Conservation (phyloP, 2,329 filamentous ascomycete genomes). For the Esteya vermicola region DNA sequence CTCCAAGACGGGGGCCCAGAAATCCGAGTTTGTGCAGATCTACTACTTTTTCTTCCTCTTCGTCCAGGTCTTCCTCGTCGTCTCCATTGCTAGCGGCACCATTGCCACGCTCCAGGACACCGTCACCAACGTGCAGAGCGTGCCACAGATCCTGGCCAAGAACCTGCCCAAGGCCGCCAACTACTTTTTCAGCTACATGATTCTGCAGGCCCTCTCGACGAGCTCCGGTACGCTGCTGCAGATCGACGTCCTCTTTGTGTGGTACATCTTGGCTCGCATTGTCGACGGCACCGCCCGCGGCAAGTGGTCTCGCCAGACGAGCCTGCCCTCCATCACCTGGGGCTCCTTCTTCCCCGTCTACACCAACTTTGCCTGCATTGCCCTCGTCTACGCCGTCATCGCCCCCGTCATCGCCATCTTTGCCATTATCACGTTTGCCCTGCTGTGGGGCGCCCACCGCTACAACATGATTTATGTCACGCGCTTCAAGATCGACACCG, state of each 20-base stretch:
- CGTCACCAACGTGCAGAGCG: slow-evolving; percentile 42
- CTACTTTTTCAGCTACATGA: slow-evolving; percentile 98
- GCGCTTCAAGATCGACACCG: slow-evolving; percentile 79
- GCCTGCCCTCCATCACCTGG: slow-evolving; percentile 68
- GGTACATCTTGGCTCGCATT: slow-evolving; percentile 69
- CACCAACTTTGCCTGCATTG: slow-evolving; percentile 91
- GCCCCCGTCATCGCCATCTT: slow-evolving; percentile 86
- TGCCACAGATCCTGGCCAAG: slow-evolving; percentile 57
- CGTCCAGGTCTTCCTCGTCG: slow-evolving; percentile 85
- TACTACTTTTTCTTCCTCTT: slow-evolving; percentile 95
- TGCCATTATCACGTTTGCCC: slow-evolving; percentile 77
- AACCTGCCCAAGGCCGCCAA: slow-evolving; percentile 81
- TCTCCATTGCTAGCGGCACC: slow-evolving; percentile 64
- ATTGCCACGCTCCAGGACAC: slow-evolving; percentile 47
- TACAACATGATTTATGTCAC: slow-evolving; percentile 95
- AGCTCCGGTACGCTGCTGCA: slow-evolving; percentile 84
- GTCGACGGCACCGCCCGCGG: slow-evolving; percentile 67
- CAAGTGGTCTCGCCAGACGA: slow-evolving; percentile 79
- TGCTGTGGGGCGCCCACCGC: slow-evolving; percentile 91
- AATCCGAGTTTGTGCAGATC: slow-evolving; percentile 70
- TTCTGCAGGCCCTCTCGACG: slow-evolving; percentile 81
- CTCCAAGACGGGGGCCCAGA: slow-evolving; percentile 66
- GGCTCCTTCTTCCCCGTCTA: slow-evolving; percentile 92
- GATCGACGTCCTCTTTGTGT: slow-evolving; percentile 60
- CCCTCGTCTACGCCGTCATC: slow-evolving; percentile 74